A percentile compares a stretch with the other conserved stretches of the same genome.
Evolutionary conservation across 805 yeast species (phyloP).

Genomic region (Metschnikowia kunwiensis): DNA sequence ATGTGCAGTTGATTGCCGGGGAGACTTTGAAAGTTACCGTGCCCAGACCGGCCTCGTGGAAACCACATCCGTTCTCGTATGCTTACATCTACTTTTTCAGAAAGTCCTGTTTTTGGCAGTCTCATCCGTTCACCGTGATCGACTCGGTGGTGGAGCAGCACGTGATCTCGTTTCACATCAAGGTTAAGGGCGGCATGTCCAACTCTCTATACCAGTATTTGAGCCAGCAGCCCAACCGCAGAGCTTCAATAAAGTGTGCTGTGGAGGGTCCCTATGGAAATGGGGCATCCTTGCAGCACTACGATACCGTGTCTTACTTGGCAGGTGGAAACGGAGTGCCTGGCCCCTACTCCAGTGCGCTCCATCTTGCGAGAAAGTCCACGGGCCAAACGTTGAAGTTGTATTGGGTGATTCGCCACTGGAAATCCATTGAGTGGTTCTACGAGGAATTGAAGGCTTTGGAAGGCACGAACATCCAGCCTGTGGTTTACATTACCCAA

Average conservation of each 20-base stretch:
- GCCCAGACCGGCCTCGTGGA: conserved; percentile 48
- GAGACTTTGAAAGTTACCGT: conserved; percentile 47
- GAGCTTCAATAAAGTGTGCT: conserved; percentile 37
- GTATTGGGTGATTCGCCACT: conserved; percentile 39
- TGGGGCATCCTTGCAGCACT: conserved; percentile 45
- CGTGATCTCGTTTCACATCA: conserved; percentile 43
- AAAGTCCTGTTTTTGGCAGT: conserved; percentile 57
- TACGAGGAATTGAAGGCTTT: conserved; percentile 32
- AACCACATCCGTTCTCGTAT: conserved; percentile 52
- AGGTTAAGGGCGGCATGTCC: conserved; percentile 56
- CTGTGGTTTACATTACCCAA: conserved; percentile 31
- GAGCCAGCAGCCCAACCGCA: conserved; percentile 27
- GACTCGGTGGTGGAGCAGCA: conserved; percentile 38
- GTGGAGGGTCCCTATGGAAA: conserved; percentile 64
- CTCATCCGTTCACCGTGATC: conserved; percentile 67
- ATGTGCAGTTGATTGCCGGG: conserved; percentile 36
- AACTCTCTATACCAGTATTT: conserved; percentile 32
- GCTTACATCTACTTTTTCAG: conserved; percentile 56
- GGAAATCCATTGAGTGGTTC: conserved; percentile 37
- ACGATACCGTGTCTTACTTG: conserved; percentile 46
- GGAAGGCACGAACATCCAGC: conserved; percentile 29
- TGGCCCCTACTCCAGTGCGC: conserved; percentile 47
- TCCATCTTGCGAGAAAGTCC: conserved; percentile 19
- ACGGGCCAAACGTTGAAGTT: conserved; percentile 16
- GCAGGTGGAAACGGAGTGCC: conserved; percentile 69